Evolutionary conservation across 2,329 filamentous ascomycete genomes (phyloP).

Genomic region (Diaporthe longicolla): DNA sequence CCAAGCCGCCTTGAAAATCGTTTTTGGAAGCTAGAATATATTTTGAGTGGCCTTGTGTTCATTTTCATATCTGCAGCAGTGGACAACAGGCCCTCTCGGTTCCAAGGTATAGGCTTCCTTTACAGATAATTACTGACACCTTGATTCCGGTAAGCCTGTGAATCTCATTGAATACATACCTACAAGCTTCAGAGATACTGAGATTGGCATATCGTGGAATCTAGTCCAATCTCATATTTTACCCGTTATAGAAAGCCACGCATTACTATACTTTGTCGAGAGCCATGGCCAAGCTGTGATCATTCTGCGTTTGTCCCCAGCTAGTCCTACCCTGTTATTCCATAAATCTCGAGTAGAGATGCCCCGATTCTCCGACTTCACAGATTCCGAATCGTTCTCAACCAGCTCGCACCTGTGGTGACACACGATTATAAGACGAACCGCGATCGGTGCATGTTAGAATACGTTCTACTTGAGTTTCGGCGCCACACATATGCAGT

Average conservation of each 20-base stretch:
- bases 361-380: no score
- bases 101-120: neutral
- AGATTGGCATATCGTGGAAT: neutral
- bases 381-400: no score
- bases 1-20: no score
- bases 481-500: neutral
- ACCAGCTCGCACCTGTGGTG: no score
- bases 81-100: neutral
- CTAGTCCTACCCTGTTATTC: neutral
- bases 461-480: no score
- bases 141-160: neutral
- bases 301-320: neutral
- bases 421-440: neutral
- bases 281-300: neutral
- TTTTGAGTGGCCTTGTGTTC: neutral
- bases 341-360: no score
- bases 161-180: neutral
- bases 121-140: no score
- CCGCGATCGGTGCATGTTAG: no score
- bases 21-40: neutral
- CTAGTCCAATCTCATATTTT: no score
- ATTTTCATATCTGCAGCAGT: neutral
- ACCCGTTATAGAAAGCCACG: neutral
- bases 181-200: neutral
- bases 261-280: no score